phyloP scores from a whole-genome alignment of 2,329 filamentous ascomycete species.

The Aurifilum marmelostoma region DNA sequence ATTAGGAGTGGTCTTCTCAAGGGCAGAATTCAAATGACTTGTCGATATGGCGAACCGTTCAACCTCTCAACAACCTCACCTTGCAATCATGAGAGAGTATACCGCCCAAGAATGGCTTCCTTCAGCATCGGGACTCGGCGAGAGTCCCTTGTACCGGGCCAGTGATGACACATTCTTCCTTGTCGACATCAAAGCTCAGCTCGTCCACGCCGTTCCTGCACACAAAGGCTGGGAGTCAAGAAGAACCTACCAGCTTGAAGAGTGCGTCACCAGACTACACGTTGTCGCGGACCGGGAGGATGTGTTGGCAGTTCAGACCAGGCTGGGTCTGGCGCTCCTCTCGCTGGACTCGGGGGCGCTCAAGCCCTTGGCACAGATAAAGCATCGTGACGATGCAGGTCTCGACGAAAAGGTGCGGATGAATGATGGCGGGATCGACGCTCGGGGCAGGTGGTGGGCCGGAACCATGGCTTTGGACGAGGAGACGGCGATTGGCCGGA shows the following conservation, averaged over 20 bases:
- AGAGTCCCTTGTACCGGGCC: constrained; percentile 35
- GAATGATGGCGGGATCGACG: constrained; percentile 35
- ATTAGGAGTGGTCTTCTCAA: background rate
- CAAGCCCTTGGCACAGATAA: constrained; percentile 29
- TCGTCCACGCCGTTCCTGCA: constrained; percentile 32
- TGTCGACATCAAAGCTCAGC: constrained; percentile 34
- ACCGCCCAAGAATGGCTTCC: constrained; percentile 34
- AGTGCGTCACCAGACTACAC: constrained; percentile 33
- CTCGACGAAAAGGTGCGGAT: constrained; percentile 33
- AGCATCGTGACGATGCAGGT: constrained; percentile 27
- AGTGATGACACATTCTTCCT: constrained; percentile 35
- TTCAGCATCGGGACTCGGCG: constrained; percentile 32
- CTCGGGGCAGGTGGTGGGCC: constrained; percentile 33
- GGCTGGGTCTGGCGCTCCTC: constrained; percentile 31
- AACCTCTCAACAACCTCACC: background rate
- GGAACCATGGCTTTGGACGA: constrained; percentile 34
- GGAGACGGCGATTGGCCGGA: constrained; percentile 31
- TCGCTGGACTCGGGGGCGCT: constrained; percentile 29
- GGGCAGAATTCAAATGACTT: background rate
- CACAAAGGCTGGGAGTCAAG: constrained; percentile 28
- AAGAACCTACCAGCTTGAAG: constrained; percentile 27
- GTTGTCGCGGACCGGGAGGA: constrained; percentile 29
- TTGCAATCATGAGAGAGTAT: constrained; percentile 32
- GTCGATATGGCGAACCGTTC: background rate
- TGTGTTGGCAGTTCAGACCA: constrained; percentile 33